Conservation (phyloP, 148 eudicot genomes). For the Gaultheria prostrata region DNA sequence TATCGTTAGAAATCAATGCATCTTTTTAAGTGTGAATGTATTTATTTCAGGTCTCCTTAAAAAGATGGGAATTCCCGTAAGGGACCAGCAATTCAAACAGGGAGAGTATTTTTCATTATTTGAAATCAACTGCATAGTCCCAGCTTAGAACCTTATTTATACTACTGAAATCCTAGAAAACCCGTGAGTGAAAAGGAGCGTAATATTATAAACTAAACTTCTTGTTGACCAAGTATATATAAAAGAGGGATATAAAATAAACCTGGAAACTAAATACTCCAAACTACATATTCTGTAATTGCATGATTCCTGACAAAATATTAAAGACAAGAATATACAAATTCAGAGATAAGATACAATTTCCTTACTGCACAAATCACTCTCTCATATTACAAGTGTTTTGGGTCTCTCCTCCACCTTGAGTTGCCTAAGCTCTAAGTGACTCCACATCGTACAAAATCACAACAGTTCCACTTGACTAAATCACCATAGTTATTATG, state of each 20-base stretch:
- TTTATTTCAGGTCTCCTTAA: too few relatives aligned
- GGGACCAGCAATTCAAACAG: too few relatives aligned
- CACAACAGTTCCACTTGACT: background rate
- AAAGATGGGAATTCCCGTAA: too few relatives aligned
- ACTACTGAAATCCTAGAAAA: background rate
- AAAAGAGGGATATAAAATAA: background rate
- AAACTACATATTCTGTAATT: background rate
- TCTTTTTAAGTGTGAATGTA: too few relatives aligned
- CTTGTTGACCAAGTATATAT: background rate
- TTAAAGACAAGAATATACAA: background rate
- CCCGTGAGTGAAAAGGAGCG: background rate
- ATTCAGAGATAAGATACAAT: background rate
- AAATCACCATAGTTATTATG: background rate
- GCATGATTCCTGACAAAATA: background rate
- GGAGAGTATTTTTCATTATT: background rate
- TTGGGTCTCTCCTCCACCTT: background rate
- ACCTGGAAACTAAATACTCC: background rate
- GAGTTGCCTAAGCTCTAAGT: background rate
- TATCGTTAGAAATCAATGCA: too few relatives aligned
- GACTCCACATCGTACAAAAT: background rate
- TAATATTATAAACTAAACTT: background rate
- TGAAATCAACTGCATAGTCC: background rate
- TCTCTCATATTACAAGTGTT: background rate
- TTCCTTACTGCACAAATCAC: background rate
- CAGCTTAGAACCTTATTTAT: background rate